Conservation (phyloP, 805 yeast species). For the Wickerhamomyces hampshirensis region DNA sequence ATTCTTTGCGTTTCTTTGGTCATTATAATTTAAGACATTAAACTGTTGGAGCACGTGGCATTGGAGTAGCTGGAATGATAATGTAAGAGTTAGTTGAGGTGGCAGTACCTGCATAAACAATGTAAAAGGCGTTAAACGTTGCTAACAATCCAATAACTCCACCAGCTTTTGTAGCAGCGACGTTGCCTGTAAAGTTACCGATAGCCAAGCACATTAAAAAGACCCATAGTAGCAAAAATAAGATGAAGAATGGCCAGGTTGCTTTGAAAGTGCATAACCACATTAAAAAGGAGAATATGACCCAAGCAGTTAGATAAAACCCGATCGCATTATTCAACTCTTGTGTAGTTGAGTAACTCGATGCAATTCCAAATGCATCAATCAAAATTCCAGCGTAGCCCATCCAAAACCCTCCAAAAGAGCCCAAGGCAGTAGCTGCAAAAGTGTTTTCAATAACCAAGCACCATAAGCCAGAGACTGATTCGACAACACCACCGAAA, state of each 20-base stretch:
- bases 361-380: conserved; percentile 51
- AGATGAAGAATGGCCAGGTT: conserved; percentile 52
- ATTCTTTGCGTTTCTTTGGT: neutral
- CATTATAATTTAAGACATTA: conserved; percentile 8
- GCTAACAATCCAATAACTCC: conserved; percentile 58
- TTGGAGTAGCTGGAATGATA: conserved; percentile 44
- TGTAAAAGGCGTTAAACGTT: conserved; percentile 55
- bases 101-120: conserved; percentile 60
- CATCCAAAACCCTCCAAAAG: conserved; percentile 73
- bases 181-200: conserved; percentile 46
- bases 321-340: conserved; percentile 51
- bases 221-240: conserved; percentile 48
- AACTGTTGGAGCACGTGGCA: conserved; percentile 42
- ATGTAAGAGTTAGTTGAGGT: conserved; percentile 56
- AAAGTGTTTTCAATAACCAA: conserved; percentile 72
- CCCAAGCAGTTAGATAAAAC: conserved; percentile 58
- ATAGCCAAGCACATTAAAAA: conserved; percentile 49
- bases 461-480: conserved; percentile 73
- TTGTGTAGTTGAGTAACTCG: conserved; percentile 41
- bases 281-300: conserved; percentile 56
- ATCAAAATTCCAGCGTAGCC: conserved; percentile 61
- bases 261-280: conserved; percentile 54
- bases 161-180: conserved; percentile 46
- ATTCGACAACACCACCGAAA: conserved; percentile 70
- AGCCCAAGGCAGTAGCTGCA: conserved; percentile 52